Evolutionary conservation across 768 basidiomycete species (phyloP).

Genomic region (Russula griseocarnosa): DNA sequence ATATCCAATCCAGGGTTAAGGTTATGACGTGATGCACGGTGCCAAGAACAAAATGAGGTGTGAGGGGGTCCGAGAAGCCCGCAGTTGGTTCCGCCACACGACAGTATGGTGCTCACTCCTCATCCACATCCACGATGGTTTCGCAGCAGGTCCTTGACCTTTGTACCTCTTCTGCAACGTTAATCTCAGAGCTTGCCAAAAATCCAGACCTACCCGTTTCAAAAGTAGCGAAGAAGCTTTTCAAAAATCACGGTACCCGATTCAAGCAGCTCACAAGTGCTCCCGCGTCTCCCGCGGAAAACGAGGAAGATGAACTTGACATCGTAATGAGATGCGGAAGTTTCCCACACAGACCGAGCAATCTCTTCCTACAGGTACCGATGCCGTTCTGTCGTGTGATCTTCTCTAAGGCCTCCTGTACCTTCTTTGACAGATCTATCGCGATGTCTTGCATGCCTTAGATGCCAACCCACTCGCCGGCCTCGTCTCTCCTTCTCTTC

Average conservation of each 20-base stretch:
- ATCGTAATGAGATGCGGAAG: constrained; percentile 46
- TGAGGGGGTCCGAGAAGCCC: too few relatives aligned
- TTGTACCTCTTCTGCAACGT: constrained; percentile 18
- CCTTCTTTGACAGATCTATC: constrained; percentile 47
- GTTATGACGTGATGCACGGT: background rate
- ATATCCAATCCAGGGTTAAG: constrained; percentile 6
- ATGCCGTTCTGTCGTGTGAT: constrained; percentile 35
- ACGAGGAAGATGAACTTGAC: constrained; percentile 39
- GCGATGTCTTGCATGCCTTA: constrained; percentile 56
- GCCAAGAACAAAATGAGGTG: too few relatives aligned
- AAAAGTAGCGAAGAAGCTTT: constrained; percentile 12
- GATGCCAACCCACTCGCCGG: constrained; percentile 52
- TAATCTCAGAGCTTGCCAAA: constrained; percentile 17
- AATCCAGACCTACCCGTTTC: constrained; percentile 11
- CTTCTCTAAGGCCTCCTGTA: background rate
- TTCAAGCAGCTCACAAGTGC: background rate
- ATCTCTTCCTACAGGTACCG: constrained; percentile 58
- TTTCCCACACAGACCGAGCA: constrained; percentile 51
- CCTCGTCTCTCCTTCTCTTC: constrained; percentile 57
- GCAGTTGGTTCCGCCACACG: background rate
- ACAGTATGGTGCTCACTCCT: background rate
- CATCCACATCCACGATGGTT: constrained; percentile 8
- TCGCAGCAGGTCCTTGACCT: constrained; percentile 21
- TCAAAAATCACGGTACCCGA: background rate
- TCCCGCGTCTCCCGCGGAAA: background rate